A percentile compares a stretch with the other conserved stretches of the same genome.
Conservation (phyloP, 1,284 basidiomycete species). For the Takashimella koratensis region DNA sequence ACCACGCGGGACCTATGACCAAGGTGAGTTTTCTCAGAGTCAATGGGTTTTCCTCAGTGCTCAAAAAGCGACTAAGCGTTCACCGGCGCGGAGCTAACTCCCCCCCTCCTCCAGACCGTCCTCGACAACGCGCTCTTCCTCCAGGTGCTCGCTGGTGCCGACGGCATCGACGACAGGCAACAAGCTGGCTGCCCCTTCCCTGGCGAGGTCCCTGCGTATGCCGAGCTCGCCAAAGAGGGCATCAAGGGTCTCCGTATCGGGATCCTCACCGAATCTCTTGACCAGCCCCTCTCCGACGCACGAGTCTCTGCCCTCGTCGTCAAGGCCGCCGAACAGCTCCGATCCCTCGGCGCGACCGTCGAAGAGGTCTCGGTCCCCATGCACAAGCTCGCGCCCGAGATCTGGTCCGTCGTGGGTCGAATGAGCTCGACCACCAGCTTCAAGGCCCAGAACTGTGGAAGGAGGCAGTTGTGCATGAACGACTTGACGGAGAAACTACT, state of each 20-base stretch:
- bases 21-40: too few relatives aligned
- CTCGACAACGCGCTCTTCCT: slow-evolving; percentile 53
- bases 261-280: slow-evolving; percentile 51
- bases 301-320: slow-evolving; percentile 16
- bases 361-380: slow-evolving; percentile 79
- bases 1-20: slow-evolving; percentile 46
- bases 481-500: slow-evolving; percentile 48
- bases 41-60: too few relatives aligned
- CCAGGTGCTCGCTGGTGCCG: slow-evolving; percentile 53
- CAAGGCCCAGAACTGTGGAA: slow-evolving; percentile 36
- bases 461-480: slow-evolving; percentile 48
- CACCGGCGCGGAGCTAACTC: too few relatives aligned
- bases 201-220: slow-evolving; percentile 49
- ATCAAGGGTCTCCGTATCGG: slow-evolving; percentile 50
- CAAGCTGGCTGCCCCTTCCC: slow-evolving; percentile 52
- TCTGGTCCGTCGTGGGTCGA: slow-evolving; percentile 27
- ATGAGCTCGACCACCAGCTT: slow-evolving; percentile 31
- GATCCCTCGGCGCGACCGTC: slow-evolving; percentile 57
- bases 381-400: slow-evolving; percentile 53
- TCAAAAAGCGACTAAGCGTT: too few relatives aligned
- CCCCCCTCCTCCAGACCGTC: slow-evolving; percentile 50
- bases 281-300: slow-evolving; percentile 36
- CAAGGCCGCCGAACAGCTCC: slow-evolving; percentile 10
- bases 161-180: slow-evolving; percentile 54
- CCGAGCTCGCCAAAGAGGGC: slow-evolving; percentile 24